Conservation (phyloP, 768 basidiomycete species). For the Naganishia vaughanmartiniae region DNA sequence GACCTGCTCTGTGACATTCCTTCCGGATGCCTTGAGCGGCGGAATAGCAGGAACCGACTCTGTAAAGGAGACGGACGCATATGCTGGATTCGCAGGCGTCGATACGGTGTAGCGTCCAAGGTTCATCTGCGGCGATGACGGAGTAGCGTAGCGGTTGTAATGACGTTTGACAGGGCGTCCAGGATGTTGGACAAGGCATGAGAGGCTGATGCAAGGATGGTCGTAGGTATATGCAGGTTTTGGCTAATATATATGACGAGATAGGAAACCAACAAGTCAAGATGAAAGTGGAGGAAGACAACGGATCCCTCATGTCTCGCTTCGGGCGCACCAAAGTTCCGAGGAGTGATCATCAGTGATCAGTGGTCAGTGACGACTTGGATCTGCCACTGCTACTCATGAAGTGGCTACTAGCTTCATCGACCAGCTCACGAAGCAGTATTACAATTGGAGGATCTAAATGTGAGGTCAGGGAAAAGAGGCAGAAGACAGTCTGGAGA, state of each 20-base stretch:
- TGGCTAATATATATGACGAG: background rate
- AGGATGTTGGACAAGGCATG: background rate
- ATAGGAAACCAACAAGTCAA: background rate
- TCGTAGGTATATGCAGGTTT: background rate
- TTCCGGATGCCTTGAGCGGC: background rate
- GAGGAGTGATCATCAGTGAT: too few relatives aligned
- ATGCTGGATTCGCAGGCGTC: conserved; percentile 13
- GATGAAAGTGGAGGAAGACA: background rate
- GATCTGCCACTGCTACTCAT: too few relatives aligned
- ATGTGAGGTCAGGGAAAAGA: too few relatives aligned
- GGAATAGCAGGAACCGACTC: background rate
- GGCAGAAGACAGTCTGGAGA: too few relatives aligned
- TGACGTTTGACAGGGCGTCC: background rate
- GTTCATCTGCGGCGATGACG: conserved; percentile 13
- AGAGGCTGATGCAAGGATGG: background rate
- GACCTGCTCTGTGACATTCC: background rate
- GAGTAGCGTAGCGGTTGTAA: background rate
- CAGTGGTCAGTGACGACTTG: too few relatives aligned
- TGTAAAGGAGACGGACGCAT: conserved; percentile 11
- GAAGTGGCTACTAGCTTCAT: too few relatives aligned
- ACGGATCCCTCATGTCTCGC: background rate
- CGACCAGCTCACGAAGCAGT: too few relatives aligned
- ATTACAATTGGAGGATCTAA: too few relatives aligned
- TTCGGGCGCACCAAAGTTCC: background rate
- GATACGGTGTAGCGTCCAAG: conserved; percentile 24